A percentile compares a stretch with the other conserved stretches of the same genome.
Conservation (phyloP, 352 stramenopile species). For the Albugo laibachii region DNA sequence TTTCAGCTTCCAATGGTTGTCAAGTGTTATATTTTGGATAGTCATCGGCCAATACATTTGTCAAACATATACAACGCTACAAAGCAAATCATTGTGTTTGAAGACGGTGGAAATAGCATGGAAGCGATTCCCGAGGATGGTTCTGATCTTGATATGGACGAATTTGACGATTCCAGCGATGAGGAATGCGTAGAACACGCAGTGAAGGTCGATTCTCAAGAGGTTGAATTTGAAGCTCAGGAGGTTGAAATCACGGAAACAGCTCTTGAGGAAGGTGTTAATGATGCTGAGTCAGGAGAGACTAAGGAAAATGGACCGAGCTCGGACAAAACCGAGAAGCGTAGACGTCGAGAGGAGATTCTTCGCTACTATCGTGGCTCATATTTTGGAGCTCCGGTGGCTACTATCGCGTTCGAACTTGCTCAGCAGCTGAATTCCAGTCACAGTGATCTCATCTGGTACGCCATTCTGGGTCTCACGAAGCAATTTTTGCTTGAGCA, state of each 20-base stretch:
- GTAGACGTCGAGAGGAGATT: slow-evolving; percentile 48
- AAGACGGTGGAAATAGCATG: slow-evolving; percentile 41
- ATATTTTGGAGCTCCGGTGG: slow-evolving; percentile 56
- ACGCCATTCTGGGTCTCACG: slow-evolving; percentile 93
- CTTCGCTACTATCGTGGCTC: slow-evolving; percentile 88
- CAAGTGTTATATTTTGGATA: slow-evolving; percentile 91
- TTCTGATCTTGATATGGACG: slow-evolving; percentile 54
- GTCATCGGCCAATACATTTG: slow-evolving; percentile 89
- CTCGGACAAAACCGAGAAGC: slow-evolving; percentile 13
- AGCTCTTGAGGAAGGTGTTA: slow-evolving; percentile 10
- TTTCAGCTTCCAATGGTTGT: slow-evolving; percentile 38
- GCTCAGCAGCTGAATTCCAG: slow-evolving; percentile 68
- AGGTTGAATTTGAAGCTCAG: slow-evolving; percentile 21
- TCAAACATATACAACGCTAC: slow-evolving; percentile 86
- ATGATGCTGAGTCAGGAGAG: slow-evolving; percentile 5
- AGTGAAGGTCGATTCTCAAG: slow-evolving; percentile 27
- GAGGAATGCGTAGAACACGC: slow-evolving; percentile 26
- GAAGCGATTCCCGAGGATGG: slow-evolving; percentile 73
- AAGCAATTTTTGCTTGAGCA: slow-evolving; percentile 88
- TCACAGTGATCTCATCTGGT: slow-evolving; percentile 87
- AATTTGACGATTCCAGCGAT: slow-evolving; percentile 26
- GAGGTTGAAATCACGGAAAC: slow-evolving; percentile 2
- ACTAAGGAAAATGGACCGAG: background rate
- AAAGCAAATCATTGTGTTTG: slow-evolving; percentile 66
- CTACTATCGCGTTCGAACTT: slow-evolving; percentile 65